Evolutionary conservation across 352 stramenopile genomes (phyloP).

Genomic region (Salisapilia sapeloensis): DNA sequence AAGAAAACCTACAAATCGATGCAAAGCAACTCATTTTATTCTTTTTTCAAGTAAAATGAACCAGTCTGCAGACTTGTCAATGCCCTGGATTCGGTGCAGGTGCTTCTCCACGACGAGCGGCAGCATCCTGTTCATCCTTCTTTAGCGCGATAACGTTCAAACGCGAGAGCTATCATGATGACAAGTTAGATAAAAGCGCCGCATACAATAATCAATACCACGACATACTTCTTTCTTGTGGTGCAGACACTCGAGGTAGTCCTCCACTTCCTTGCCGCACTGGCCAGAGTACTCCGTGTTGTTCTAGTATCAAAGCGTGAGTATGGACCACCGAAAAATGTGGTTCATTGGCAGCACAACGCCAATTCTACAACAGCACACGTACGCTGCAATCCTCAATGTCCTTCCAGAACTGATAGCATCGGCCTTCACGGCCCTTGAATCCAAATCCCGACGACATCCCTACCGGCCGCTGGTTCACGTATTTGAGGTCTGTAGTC

Average conservation of each 20-base stretch:
- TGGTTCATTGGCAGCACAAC: slow-evolving; percentile 1
- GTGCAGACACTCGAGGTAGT: slow-evolving; percentile 94
- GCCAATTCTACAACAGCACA: slow-evolving; percentile 6
- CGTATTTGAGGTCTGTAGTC: background rate
- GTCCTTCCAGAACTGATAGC: slow-evolving; percentile 90
- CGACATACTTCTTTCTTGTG: slow-evolving; percentile 83
- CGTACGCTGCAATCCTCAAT: slow-evolving; percentile 90
- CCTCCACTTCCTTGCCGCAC: slow-evolving; percentile 78
- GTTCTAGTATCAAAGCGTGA: slow-evolving; percentile 27
- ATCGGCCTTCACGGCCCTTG: slow-evolving; percentile 82
- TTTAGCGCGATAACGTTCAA: slow-evolving; percentile 73
- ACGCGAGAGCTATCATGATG: slow-evolving; percentile 33
- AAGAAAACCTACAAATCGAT: too few species aligned
- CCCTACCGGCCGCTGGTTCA: slow-evolving; percentile 1
- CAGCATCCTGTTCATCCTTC: slow-evolving; percentile 57
- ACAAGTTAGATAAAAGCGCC: background rate
- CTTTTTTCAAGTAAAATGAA: too few species aligned
- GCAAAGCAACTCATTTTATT: too few species aligned
- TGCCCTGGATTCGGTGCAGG: too few species aligned
- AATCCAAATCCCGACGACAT: slow-evolving; percentile 93
- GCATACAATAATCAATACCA: background rate
- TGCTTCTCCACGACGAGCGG: slow-evolving; percentile 16
- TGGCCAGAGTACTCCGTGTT: slow-evolving; percentile 64
- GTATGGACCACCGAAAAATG: slow-evolving; percentile 4
- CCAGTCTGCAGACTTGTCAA: too few species aligned